Evolutionary conservation across 176 grass and related monocot genomes (phyloP), one percentile per base, ranked within the genome.

Genomic region (Musa beccarii): DNA sequence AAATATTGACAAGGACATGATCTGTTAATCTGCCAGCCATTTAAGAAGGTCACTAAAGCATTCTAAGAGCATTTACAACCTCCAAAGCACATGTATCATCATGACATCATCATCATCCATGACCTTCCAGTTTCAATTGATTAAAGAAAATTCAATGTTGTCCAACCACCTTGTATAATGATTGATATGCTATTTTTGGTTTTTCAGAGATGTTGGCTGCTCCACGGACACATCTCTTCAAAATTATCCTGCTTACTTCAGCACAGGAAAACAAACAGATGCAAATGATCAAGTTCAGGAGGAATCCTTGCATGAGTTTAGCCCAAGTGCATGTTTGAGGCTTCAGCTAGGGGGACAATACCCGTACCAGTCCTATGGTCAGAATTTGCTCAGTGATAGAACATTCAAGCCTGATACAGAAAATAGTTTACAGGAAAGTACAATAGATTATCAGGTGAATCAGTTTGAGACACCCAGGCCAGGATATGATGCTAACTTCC

Each of bases 401-500:
- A 59, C 80, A 59, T 92, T 92, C 84, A 84, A 75, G 80, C 86
- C 82, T 1, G 86, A 89, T 2, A 19, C 79, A 28, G 90, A 86
- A 54, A 72, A 80, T 63, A 80, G 69, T 52, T 63, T 80, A 72
- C 69, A 63, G 0, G 28, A 59, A 17, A 63, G 50, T 53, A 16
- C 54, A 73, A 63, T 73, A 22, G 79, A 80, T 26, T 80, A 73
- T 59, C 74, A 52, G 26, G 75, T 79, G 10, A 59, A 85, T 14
- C 77, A 85, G 59, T 89, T 79, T 50, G 90, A 89, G 49, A 55
- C 86, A 56, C 77, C 90, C 1, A 86, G 84, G 82, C 74, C 84
- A 1, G 82, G 74, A 21, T 87, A 92, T 51, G 90, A 87, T 72
- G 80, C 84, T 54, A 86, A 74, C 82, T 92, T 92, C 69, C 90